Conservation (phyloP, 805 yeast species). For the Lipomyces oligophaga region DNA sequence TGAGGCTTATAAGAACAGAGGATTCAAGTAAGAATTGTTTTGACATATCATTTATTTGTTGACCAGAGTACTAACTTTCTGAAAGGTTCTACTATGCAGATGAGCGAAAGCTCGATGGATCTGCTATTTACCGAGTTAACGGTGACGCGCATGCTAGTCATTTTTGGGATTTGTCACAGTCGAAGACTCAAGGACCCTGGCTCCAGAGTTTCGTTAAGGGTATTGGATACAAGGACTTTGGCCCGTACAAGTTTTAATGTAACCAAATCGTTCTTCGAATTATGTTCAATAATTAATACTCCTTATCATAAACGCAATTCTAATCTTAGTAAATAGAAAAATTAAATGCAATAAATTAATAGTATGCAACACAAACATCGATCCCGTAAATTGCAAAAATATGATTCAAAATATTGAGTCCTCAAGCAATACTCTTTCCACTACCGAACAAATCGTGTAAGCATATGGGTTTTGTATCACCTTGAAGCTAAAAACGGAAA, state of each 20-base stretch:
- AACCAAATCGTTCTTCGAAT: too few species aligned
- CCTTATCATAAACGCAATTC: too few species aligned
- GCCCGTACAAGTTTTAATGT: neutral
- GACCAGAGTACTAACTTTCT: neutral
- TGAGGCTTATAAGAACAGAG: slow-evolving; percentile 5
- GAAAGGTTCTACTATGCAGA: slow-evolving; percentile 6
- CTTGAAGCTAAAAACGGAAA: too few species aligned
- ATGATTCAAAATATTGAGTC: too few species aligned
- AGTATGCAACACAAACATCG: too few species aligned
- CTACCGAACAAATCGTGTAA: too few species aligned
- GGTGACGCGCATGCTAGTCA: slow-evolving; percentile 7
- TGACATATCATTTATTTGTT: neutral
- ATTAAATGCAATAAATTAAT: too few species aligned
- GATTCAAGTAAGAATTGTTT: slow-evolving; percentile 2
- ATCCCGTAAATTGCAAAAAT: too few species aligned
- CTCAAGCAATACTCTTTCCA: too few species aligned
- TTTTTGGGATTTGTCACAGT: neutral
- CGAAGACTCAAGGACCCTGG: slow-evolving; percentile 7
- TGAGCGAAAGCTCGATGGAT: slow-evolving; percentile 4
- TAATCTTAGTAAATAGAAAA: too few species aligned
- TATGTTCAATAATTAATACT: too few species aligned
- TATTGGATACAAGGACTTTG: slow-evolving; percentile 7
- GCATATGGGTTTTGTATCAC: too few species aligned
- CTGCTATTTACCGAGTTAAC: slow-evolving; percentile 4
- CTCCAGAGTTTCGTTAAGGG: slow-evolving; percentile 6